Base-by-base conservation (phyloP, 2,329 filamentous ascomycete species). In the Stagonosporopsis tanaceti region DNA sequence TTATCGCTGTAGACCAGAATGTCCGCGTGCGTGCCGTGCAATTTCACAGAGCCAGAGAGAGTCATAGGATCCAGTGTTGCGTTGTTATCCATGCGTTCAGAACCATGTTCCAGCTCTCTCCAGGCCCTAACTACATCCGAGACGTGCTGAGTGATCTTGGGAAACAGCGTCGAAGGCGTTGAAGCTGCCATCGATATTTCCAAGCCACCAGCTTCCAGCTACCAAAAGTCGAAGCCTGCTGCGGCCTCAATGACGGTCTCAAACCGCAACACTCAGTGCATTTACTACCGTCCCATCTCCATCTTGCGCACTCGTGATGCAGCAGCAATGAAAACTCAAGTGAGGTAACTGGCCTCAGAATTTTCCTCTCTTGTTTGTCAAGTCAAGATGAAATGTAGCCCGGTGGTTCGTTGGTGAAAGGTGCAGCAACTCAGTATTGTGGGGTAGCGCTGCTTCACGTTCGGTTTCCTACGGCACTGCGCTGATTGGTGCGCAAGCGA, bases 21-120 rank as follows among this genome's bases (percentile, higher is more conserved):
- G 40, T 74, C 71, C 30, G 66, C 67, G 37, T 74, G 74, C 1
- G 70, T 73, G 25, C 73, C 72, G 52, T 74, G 73, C 15, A 75
- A 61, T 30, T 74, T 76, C 38, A 72, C 64, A 7, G 66, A 73
- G 35, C 69, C 73, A 2, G 67, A 27, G 2, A 76, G 62, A 8
- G 63, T 61, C 7, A 72, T 64, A 1, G 64, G 53, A 2, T 46
- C 35, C 12, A 64, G 24, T 2, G 27, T 41, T 2, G 54, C 17
- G 32, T 63, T 42, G 14, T 45, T 4, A 6, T 66, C 54, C 6
- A 53, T 55, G 2, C 47, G 8, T 2, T 42, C 15, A 8, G 50
- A 45, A 22, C 67, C 52, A 9, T 44, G 41, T 11, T 61, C 41
- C 14, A 67, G 48, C 15, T 53, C 28, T 37, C 45, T 58, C 4